Base-by-base conservation (phyloP, 257 asterid species). In the Solanum arcanum region DNA sequence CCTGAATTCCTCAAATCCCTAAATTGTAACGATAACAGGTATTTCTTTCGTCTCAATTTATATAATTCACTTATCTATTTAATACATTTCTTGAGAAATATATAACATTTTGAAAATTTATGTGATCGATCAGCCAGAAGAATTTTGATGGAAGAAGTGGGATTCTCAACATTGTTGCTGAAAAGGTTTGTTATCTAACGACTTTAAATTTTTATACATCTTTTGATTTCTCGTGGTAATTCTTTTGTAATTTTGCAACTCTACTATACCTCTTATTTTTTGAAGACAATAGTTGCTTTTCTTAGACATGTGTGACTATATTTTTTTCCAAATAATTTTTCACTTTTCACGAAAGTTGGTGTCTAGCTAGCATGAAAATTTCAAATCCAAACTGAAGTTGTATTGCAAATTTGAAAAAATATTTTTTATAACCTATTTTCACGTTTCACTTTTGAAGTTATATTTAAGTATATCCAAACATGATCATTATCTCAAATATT, bases 61-160 rank as follows among this genome's bases (percentile, higher is more conserved):
- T 62, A 62, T 5, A 29, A 23, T 62, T 62, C 3, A 27, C 5
- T 64, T 64, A 15, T 16, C 23, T 76, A 9, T 23, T 42, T 13
- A n/a, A 20, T 8, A 39, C 16, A 27, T 46, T 33, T 78, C 14
- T 78, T 27, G 66, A 78, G 27, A 27, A 27, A 78, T 18, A 52
- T 16, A 16, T 78, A 78, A 78, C 6, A 78, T 46, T 9, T 16
- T 80, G 27, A 29, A 18, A n/a, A 16, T 56, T 27, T 20, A 23
- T 29, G 15, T 75, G 37, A 74, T 44, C 91, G 27, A 74, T 49
- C 91, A 91, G 96, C 82, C 91, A 89, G 37, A 76, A 47, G 84
- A 86, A 87, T 91, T 86, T 59, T 74, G 92, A 90, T 84, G 92
- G 90, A 86, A 91, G 93, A 89, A 91, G 86, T 87, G 96, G 90